Evolutionary conservation across 2,329 filamentous ascomycete species (phyloP).

Genomic region (Penicillium fuscoglaucum): DNA sequence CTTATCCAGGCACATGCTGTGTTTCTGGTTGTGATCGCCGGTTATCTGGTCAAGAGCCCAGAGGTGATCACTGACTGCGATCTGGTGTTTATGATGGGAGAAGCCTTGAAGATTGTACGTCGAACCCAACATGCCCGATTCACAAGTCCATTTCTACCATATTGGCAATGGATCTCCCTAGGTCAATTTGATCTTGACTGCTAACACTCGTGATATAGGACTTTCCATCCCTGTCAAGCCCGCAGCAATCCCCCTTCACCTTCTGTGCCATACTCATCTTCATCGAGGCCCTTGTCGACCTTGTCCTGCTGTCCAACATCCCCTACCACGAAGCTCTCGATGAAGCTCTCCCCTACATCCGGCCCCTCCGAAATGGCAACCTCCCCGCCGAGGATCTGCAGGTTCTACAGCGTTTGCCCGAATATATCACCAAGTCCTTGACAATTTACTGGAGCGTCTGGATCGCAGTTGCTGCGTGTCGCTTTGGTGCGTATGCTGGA

Average conservation of each 20-base stretch:
- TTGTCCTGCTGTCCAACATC: conserved; percentile 58
- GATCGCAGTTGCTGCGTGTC: conserved; percentile 36
- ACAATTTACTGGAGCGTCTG: conserved; percentile 43
- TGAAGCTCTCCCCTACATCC: conserved; percentile 53
- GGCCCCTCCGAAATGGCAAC: conserved; percentile 26
- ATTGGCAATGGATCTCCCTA: background rate
- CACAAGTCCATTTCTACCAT: background rate
- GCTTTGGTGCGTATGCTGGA: conserved; percentile 40
- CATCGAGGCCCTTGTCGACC: conserved; percentile 64
- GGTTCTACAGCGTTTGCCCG: conserved; percentile 21
- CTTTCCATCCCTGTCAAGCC: conserved; percentile 65
- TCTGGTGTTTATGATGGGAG: conserved; percentile 76
- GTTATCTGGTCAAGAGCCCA: conserved; percentile 78
- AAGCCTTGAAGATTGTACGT: conserved; percentile 76
- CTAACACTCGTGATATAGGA: conserved; percentile 30
- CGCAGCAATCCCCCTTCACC: conserved; percentile 64
- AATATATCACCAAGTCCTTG: conserved; percentile 28
- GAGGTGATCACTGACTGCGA: conserved; percentile 72
- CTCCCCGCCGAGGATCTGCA: conserved; percentile 27
- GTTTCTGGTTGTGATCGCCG: conserved; percentile 80
- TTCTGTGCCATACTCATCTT: conserved; percentile 69
- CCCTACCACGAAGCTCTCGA: conserved; percentile 67
- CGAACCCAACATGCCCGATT: background rate
- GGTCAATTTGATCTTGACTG: background rate
- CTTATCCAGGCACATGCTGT: conserved; percentile 80